Base-by-base conservation (phyloP, 345 rosid genomes). In the Anacardium occidentale region DNA sequence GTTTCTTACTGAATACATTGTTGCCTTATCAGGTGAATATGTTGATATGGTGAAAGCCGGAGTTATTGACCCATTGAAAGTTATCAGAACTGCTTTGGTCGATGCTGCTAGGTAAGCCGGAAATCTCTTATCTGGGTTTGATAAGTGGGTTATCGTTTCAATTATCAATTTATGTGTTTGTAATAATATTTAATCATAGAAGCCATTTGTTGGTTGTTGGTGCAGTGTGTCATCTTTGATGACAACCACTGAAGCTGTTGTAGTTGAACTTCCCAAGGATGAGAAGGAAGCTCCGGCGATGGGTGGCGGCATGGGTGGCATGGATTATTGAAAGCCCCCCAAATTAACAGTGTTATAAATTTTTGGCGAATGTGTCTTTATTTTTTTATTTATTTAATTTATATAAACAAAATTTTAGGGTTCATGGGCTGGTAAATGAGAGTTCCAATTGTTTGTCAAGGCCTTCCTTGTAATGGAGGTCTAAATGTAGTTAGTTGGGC, bases 11-110 rank as follows among this genome's bases (percentile, higher is more conserved):
- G 25, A 40, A 47, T 24, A 14, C 24, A 69, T 42, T 10, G 3
- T 57, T 71, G 42, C 59, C 17, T 29, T 14, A 61, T 24, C 85
- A 95, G 99, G 93, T 72, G 97, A 89, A 72, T 95, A 95, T 45
- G 96, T 92, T 0, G 99, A 95, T 79, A 95, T 95, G 99, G 85
- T 95, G 29, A 89, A 92, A 77, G 68, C 99, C 5, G 99, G 99
- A 73, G 92, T 92, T 34, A 86, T 95, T 11, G 98, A 95, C 68
- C 99, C 99, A 10, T 55, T 95, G 83, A 95, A 95, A 83, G 97
- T 95, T 20, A 95, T 95, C 68, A 90, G 99, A 83, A 94, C 97
- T 21, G 97, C 98, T 54, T 84, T 94, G 84, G 92, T 88, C 52
- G 97, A 94, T 84, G 97, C 97, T 24, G 97, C 98, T 21, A 94